Base-by-base conservation (phyloP, 345 rosid species). In the Cardamine resedifolia region DNA sequence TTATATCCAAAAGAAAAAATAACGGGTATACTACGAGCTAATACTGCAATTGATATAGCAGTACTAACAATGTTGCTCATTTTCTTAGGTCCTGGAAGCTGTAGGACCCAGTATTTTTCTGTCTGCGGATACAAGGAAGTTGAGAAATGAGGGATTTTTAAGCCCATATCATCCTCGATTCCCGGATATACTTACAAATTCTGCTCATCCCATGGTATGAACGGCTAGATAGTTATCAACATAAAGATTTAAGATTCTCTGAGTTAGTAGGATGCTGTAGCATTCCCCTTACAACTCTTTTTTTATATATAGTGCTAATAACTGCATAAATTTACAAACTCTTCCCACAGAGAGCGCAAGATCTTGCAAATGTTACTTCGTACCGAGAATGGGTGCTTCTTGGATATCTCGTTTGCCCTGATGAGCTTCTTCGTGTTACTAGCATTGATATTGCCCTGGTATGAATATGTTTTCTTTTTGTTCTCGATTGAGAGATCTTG, bases 151-250 rank as follows among this genome's bases (percentile, higher is more conserved):
- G 83, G 99, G 98, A 34, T 91, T 95, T 79, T 76, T 91, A 66
- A 95, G 99, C 77, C 99, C 98, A 61, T 95, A 91, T 81, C 99
- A 95, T 79, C 97, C 99, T 58, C 87, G 99, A 38, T 91, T 87
- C 78, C 99, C 99, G 3, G 99, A 95, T 81, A 95, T 95, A 69
- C 96, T 91, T 48, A 91, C 99, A 41, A 95, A 95, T 79, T 88
- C 96, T 79, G 99, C 96, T 79, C 97, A 95, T 72, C 97, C 99
- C 33, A 88, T 91, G 99, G 99, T 95, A 86, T 31, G 63, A 64
- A 58, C 1, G 50, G 20, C 72, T 64, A 64, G 44, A 64, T 64
- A 57, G 30, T 58, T 38, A 39, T 39, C 58, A 30, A 39, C 41
- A 56, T 28, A 43, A 62, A 44, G 2, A 26, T 10, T 57, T 8